Evolutionary conservation across 1,284 basidiomycete genomes (phyloP).

Genomic region (Mrakiaceae sp.): DNA sequence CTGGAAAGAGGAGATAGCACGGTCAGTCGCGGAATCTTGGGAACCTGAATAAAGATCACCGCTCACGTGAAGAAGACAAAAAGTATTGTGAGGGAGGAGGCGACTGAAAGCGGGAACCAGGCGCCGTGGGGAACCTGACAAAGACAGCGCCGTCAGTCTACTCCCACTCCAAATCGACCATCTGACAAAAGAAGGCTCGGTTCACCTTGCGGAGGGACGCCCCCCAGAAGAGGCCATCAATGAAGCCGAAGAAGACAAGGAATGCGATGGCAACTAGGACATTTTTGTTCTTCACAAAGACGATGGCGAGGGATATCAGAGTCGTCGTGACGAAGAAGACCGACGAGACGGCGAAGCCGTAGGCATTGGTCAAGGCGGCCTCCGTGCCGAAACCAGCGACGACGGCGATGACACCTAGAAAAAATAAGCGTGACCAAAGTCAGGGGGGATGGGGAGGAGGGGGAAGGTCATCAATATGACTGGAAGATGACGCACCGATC

Average conservation of each 20-base stretch:
- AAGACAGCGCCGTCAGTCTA: no score
- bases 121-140: conserved; percentile 44
- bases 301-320: conserved; percentile 48
- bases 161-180: no score
- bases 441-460: no score
- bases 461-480: no score
- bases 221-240: conserved; percentile 54
- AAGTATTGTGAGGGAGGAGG: conserved; percentile 20
- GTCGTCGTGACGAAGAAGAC: conserved; percentile 52
- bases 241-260: conserved; percentile 49
- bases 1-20: no score
- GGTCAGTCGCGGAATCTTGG: no score
- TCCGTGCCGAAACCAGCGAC: conserved; percentile 49
- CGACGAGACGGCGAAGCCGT: conserved; percentile 44
- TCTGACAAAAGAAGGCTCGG: no score
- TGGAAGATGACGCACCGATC: conserved; percentile 35
- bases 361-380: conserved; percentile 44
- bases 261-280: conserved; percentile 40
- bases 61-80: no score
- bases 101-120: conserved; percentile 52
- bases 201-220: conserved; percentile 35
- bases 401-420: conserved; percentile 35
- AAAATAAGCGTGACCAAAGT: no score
- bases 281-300: conserved; percentile 45
- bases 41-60: no score